A percentile compares a stretch with the other conserved stretches of the same genome.
Conservation (phyloP, 1,139 yeast species). For the Arxiozyma telluris region DNA sequence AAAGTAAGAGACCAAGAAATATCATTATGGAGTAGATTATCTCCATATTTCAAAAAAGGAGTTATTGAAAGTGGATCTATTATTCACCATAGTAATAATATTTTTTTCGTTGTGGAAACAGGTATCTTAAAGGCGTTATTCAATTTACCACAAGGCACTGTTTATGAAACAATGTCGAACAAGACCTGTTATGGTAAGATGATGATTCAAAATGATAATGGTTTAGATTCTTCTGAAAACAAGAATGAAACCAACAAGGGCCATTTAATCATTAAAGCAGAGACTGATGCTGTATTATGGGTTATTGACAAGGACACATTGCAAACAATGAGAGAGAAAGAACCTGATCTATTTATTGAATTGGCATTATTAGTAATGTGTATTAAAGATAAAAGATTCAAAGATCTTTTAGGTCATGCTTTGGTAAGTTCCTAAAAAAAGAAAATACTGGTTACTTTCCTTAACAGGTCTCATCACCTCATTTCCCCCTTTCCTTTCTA, state of each 20-base stretch:
- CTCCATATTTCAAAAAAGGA: slow-evolving; percentile 20
- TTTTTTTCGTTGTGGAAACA: slow-evolving; percentile 64
- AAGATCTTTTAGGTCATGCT: slow-evolving; percentile 59
- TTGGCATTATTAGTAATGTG: slow-evolving; percentile 55
- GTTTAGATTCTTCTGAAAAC: background rate
- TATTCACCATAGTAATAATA: slow-evolving; percentile 20
- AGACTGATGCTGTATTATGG: slow-evolving; percentile 65
- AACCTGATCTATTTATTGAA: slow-evolving; percentile 55
- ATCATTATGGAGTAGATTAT: slow-evolving; percentile 23
- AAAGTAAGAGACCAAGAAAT: slow-evolving; percentile 18
- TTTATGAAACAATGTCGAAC: slow-evolving; percentile 76
- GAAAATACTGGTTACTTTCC: background rate
- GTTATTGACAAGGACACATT: slow-evolving; percentile 44
- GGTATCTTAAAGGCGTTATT: slow-evolving; percentile 65
- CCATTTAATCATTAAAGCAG: slow-evolving; percentile 32
- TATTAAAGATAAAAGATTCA: slow-evolving; percentile 64
- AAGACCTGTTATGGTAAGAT: slow-evolving; percentile 74
- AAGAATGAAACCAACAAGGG: background rate
- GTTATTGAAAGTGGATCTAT: slow-evolving; percentile 16
- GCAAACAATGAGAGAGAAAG: slow-evolving; percentile 35
- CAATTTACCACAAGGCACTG: slow-evolving; percentile 45
- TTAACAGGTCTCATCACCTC: background rate
- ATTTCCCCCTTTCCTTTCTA: background rate
- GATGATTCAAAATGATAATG: slow-evolving; percentile 10
- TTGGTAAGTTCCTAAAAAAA: slow-evolving; percentile 39